Evolutionary conservation across 1,139 yeast species (phyloP).

Genomic region (Candida dubliniensis): DNA sequence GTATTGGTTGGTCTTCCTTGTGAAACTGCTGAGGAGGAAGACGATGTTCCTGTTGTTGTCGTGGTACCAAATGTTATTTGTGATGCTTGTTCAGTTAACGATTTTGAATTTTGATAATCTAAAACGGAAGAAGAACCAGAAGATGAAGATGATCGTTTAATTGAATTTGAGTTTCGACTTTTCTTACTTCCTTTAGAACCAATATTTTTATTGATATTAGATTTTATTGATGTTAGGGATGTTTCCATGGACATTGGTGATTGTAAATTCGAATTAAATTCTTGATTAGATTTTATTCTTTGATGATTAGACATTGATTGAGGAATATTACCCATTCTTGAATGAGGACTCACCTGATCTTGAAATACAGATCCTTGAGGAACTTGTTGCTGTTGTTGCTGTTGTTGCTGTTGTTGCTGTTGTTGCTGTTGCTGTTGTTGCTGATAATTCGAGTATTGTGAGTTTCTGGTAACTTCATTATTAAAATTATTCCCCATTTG

Average conservation of each 20-base stretch:
- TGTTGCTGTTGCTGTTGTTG: no score
- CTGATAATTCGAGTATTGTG: neutral
- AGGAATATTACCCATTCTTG: neutral
- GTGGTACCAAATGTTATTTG: conserved; percentile 5
- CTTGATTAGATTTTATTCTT: conserved; percentile 1
- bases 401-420: conserved; percentile 6
- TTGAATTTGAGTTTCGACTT: no score
- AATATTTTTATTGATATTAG: conserved; percentile 2
- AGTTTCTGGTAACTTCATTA: neutral
- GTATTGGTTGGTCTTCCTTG: neutral
- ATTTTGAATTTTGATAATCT: conserved; percentile 5
- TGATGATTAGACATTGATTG: neutral
- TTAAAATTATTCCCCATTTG: conserved; percentile 5
- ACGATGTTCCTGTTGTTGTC: no score
- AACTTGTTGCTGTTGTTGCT: neutral
- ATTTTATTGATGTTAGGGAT: neutral
- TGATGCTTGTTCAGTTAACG: conserved; percentile 9
- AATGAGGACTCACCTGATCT: neutral
- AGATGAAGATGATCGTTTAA: no score
- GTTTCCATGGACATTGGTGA: conserved; percentile 11
- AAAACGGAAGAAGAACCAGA: conserved; percentile 2
- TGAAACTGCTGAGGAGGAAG: neutral
- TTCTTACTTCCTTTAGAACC: no score
- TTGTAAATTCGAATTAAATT: conserved; percentile 4
- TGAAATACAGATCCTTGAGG: conserved; percentile 2